Conservation (phyloP, 495 filamentous ascomycete genomes). For the Cairneyella variabilis region DNA sequence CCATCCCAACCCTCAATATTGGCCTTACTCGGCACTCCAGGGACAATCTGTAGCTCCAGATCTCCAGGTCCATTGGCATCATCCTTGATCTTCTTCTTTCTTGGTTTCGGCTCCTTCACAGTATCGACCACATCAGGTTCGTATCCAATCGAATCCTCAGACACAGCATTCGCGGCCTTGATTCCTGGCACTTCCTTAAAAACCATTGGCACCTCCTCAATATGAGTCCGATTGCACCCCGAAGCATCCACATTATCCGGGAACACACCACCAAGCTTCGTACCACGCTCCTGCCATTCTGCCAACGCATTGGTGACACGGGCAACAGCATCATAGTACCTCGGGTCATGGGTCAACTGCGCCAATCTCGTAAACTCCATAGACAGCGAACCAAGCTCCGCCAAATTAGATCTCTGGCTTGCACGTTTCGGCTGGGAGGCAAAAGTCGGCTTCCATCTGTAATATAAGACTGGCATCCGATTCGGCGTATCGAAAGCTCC, state of each 20-base stretch:
- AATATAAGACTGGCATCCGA: slow-evolving; percentile 86
- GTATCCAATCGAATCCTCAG: slow-evolving; percentile 22
- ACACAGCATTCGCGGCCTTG: too few relatives aligned
- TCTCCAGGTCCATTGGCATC: not conserved
- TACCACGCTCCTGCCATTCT: slow-evolving; percentile 66
- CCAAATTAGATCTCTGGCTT: slow-evolving; percentile 57
- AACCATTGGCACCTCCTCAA: too few relatives aligned
- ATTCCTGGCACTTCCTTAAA: too few relatives aligned
- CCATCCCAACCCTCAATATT: slow-evolving; percentile 19
- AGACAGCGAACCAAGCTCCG: slow-evolving; percentile 86
- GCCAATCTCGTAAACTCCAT: slow-evolving; percentile 93
- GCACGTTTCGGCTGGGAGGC: slow-evolving; percentile 65
- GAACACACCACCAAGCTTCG: slow-evolving; percentile 78
- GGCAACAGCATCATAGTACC: slow-evolving; percentile 93
- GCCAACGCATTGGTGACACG: slow-evolving; percentile 87
- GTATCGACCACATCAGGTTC: slow-evolving; percentile 3
- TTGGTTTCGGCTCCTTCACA: slow-evolving; percentile 11
- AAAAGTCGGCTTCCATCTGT: slow-evolving; percentile 72
- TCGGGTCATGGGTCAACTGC: slow-evolving; percentile 80
- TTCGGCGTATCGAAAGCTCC: slow-evolving; percentile 96
- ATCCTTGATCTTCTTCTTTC: slow-evolving; percentile 9
- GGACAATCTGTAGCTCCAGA: slow-evolving; percentile 17
- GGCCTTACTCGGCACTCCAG: slow-evolving; percentile 22
- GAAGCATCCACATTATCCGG: slow-evolving; percentile 74
- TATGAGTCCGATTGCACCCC: slow-evolving; percentile 46